Conservation (phyloP, 169 alveolate genomes). For the Theileria equi region DNA sequence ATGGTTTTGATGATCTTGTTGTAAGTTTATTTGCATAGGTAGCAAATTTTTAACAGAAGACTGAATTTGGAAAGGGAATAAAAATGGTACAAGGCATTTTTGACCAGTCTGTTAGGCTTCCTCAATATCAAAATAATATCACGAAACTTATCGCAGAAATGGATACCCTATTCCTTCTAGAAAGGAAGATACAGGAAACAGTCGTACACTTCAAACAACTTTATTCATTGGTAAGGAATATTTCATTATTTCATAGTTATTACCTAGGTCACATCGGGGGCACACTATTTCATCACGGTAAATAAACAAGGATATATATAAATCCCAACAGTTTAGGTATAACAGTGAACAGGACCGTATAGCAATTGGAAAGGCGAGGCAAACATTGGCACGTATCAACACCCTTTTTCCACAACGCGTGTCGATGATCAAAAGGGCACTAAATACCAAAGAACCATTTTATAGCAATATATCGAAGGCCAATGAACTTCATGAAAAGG, state of each 20-base stretch:
- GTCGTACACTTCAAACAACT: conserved; percentile 50
- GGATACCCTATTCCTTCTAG: conserved; percentile 24
- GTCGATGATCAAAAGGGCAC: conserved; percentile 5
- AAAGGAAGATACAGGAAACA: conserved; percentile 29
- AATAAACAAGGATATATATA: conserved; percentile 6
- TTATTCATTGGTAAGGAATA: conserved; percentile 36
- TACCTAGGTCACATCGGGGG: conserved; percentile 46
- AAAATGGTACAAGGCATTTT: conserved; percentile 20
- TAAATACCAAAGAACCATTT: background rate
- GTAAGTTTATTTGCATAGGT: conserved; percentile 2
- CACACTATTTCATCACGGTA: conserved; percentile 51
- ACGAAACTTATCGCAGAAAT: conserved; percentile 16
- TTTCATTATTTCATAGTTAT: background rate
- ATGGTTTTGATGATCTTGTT: conserved; percentile 14
- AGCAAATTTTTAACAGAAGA: conserved; percentile 20
- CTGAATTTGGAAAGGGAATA: conserved; percentile 22
- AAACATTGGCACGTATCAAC: background rate
- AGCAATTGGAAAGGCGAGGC: background rate
- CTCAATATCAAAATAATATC: conserved; percentile 9
- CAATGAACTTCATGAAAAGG: conserved; percentile 8
- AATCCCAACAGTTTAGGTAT: background rate
- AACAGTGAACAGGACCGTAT: background rate
- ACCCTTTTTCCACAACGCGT: conserved; percentile 3
- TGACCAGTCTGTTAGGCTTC: conserved; percentile 2
- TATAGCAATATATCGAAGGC: conserved; percentile 1